phyloP scores from a whole-genome alignment of 495 filamentous ascomycete genomes.

The Penicillium chermesinum region DNA sequence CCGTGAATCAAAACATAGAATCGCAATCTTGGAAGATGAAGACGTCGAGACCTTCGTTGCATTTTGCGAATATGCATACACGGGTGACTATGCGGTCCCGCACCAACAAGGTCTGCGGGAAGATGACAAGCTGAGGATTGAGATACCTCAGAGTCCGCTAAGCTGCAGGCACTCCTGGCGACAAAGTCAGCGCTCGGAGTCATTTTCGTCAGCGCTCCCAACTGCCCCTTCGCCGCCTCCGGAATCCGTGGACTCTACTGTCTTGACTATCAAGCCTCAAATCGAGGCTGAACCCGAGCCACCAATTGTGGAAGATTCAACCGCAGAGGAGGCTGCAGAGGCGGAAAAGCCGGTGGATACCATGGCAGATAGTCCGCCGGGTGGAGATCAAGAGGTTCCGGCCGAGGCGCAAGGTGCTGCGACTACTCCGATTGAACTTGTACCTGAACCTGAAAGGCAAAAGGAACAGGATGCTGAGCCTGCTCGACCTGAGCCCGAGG shows the following conservation, averaged over 20 bases:
- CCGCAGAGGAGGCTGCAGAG: background rate
- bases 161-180: constrained; percentile 17
- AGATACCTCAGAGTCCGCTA: constrained; percentile 5
- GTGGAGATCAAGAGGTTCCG: background rate
- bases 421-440: background rate
- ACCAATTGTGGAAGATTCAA: background rate
- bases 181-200: constrained; percentile 18
- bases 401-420: background rate
- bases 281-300: constrained; percentile 2
- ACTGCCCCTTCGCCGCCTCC: constrained; percentile 25
- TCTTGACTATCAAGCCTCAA: background rate
- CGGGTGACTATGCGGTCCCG: constrained; percentile 43
- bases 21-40: constrained; percentile 41
- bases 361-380: background rate
- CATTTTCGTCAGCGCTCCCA: constrained; percentile 19
- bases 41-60: constrained; percentile 45
- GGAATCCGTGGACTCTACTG: constrained; percentile 13
- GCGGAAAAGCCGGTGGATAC: background rate
- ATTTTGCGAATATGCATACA: constrained; percentile 48
- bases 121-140: constrained; percentile 6
- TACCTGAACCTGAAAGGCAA: constrained; percentile 4
- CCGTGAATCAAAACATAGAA: constrained; percentile 40
- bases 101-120: constrained; percentile 5
- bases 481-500: background rate
- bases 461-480: constrained; percentile 5